These are phyloP conservation scores for Ormosia semicastrata DNA, from an alignment of 306 rosid species.

Conservation along the genomic window DNA sequence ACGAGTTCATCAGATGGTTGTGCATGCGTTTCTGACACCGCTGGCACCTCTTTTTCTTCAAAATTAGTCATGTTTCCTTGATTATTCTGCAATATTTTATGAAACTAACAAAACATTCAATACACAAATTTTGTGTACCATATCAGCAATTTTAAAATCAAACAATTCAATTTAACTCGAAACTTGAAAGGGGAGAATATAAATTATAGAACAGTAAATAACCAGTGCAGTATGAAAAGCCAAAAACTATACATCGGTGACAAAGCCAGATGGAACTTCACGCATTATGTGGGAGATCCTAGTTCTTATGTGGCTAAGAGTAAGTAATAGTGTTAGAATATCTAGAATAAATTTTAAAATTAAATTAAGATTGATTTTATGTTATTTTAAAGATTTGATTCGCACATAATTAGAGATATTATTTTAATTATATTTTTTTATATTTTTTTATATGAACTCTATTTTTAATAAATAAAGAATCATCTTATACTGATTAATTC, in stretches of 20 bases:
- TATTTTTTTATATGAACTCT: too few species aligned
- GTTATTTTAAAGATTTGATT: too few species aligned
- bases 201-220: neutral
- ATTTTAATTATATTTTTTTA: too few species aligned
- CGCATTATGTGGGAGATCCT: neutral
- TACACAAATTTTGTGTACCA: neutral
- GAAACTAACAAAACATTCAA: neutral
- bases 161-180: neutral
- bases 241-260: neutral
- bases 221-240: neutral
- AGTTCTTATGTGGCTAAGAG: neutral
- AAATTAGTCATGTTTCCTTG: conserved; percentile 48
- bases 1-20: conserved; percentile 34
- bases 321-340: neutral
- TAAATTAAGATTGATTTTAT: too few species aligned
- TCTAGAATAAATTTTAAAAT: too few species aligned
- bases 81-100: conserved; percentile 18
- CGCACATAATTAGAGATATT: too few species aligned
- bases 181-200: neutral
- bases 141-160: neutral
- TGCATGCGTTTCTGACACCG: conserved; percentile 43
- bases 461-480: too few species aligned
- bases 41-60: conserved; percentile 63
- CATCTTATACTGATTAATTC: too few species aligned
- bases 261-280: conserved; percentile 18